These are phyloP conservation scores for Colletotrichum sublineola DNA, from an alignment of 2,329 filamentous ascomycete species.

Conservation along the genomic window DNA sequence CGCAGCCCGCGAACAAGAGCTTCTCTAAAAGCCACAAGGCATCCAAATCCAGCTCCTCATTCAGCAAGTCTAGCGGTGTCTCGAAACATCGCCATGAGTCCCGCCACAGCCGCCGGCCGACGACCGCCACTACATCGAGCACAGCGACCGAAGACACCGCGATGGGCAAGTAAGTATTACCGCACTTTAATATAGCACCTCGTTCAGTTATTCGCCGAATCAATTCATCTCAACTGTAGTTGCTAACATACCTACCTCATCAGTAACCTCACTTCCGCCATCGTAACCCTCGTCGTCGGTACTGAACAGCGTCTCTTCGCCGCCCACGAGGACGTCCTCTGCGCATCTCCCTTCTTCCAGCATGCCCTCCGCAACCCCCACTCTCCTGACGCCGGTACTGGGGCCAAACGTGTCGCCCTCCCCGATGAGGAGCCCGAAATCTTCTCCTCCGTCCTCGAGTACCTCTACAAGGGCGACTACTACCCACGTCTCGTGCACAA, in stretches of 20 bases:
- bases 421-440: constrained; percentile 91
- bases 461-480: constrained; percentile 94
- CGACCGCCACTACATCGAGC: constrained; percentile 58
- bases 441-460: constrained; percentile 91
- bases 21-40: constrained; percentile 66
- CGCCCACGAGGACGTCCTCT: constrained; percentile 88
- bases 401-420: constrained; percentile 78
- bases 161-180: constrained; percentile 58
- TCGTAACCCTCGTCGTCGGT: constrained; percentile 86
- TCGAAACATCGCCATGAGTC: constrained; percentile 68
- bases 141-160: constrained; percentile 54
- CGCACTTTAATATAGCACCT: neutral
- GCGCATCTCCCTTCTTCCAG: constrained; percentile 83
- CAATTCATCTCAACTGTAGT: neutral
- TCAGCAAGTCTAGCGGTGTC: constrained; percentile 67
- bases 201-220: neutral
- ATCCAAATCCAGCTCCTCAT: constrained; percentile 66
- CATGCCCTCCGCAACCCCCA: constrained; percentile 72
- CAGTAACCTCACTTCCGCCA: constrained; percentile 73
- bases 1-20: constrained; percentile 58
- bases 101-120: constrained; percentile 60
- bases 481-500: constrained; percentile 86
- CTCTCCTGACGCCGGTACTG: constrained; percentile 67
- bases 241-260: constrained; percentile 33
- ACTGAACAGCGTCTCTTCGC: constrained; percentile 88